Evolutionary conservation across 768 basidiomycete species (phyloP), one percentile per base, ranked within the genome.

Genomic region (Boletus bicolor): DNA sequence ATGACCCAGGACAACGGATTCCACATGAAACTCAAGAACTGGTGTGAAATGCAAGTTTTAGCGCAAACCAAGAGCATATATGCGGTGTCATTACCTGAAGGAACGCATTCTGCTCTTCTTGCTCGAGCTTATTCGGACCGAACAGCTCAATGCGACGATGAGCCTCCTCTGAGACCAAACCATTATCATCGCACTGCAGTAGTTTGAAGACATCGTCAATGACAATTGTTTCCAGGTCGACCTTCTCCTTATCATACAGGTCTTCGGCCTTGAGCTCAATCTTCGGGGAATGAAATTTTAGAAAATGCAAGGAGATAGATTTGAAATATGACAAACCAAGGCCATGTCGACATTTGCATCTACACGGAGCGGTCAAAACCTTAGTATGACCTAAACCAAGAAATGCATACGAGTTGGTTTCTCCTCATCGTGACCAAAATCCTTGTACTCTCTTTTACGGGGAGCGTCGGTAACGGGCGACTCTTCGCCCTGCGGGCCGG

Each of bases 1-100:
- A 98, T 98, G 74, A 98, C 96, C 96, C 96, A 98, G 35, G 96
- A 98, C 12, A 98, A 80, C 43, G 96, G 96, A 77, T 98, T 98
- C 96, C 96, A 98, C 96, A 98, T 98, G 83, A 98, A 98, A 71
- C 86, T 86, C 64, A 93, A 76, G 75, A 95, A 93, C 90, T 91
- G 42, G 30, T 0, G 10, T 30, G 30, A 28, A 44, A 44, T 2
- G 15, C 24, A 30, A 21, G 52, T 41, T 21, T 66, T 3, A 55
- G 49, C 21, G 47, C n/a, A 7, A 4, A 44, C 49, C 5, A 37
- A 47, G 21, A 24, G 34, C 21, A 45, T 6, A 43, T 8, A 47
- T 38, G 55, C 24, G 30, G 53, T 28, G 66, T 70, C 19, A 1
- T 43, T 68, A 86, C 89, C 81, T 94, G 94, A 34, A 98, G 84